Base-by-base conservation (phyloP, 805 yeast genomes). In the Danielia oregonensis region DNA sequence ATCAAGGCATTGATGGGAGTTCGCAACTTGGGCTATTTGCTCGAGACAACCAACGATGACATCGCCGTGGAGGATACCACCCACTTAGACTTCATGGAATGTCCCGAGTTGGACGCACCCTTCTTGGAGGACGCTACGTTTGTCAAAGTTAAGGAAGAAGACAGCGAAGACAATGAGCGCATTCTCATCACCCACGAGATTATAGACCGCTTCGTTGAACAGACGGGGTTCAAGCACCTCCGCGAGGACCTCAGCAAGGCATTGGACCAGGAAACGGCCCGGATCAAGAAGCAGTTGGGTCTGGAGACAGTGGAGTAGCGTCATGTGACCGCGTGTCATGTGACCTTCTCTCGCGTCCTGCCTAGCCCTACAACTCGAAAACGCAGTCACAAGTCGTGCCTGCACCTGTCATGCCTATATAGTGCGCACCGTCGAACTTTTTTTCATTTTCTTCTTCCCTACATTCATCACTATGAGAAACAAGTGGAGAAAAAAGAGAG, bases 401-500 rank as follows among this genome's bases (percentile, higher is more conserved):
- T 10, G n/a, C n/a, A n/a, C n/a, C n/a, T n/a, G n/a, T n/a, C n/a
- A n/a, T n/a, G n/a, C n/a, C n/a, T n/a, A n/a, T n/a, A 5, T 13
- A 26, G 19, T 15, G 29, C 29, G 17, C 13, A 13, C 19, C 48
- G 42, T 44, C 63, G 61, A 48, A 25, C 29, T 6, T 30, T 22
- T 37, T 30, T 40, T 36, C 42, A 30, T 37, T 38, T 40, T 41
- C 42, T 37, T 38, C 35, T 50, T 39, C 41, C 39, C 42, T 34
- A 33, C 43, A 48, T 51, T 51, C 52, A 59, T 63, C 58, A 60
- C 65, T 63, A 85, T 85, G 95, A 84, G 95, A 82, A 82, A 85
- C 77, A 89, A 89, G 85, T 89, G 97, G 97, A 91, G 96, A 86
- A 91, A 91, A 86, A 91, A 91, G 95, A 91, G 97, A 89, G 95